Conservation (phyloP, 768 basidiomycete genomes). For the Lactarius vividus region DNA sequence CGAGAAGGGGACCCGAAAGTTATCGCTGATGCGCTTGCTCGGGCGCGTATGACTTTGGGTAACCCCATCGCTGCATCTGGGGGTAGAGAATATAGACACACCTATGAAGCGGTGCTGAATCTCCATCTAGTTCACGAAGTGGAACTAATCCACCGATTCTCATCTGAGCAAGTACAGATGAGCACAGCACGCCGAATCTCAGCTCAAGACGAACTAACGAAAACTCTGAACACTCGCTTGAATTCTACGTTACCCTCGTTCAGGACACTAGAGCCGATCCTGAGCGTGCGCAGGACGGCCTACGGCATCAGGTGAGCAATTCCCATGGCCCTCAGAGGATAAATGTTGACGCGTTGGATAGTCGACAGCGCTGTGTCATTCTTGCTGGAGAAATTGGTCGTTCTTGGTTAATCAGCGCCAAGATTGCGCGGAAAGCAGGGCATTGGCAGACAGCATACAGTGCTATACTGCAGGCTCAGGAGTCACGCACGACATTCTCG, state of each 20-base stretch:
- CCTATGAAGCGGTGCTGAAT: conserved; percentile 82
- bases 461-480: conserved; percentile 86
- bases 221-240: conserved; percentile 60
- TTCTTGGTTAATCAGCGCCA: conserved; percentile 92
- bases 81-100: conserved; percentile 74
- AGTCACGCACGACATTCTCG: conserved; percentile 64
- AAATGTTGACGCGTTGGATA: not conserved
- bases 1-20: conserved; percentile 48
- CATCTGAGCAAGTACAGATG: conserved; percentile 40
- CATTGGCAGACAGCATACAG: conserved; percentile 98
- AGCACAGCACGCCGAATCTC: conserved; percentile 36
- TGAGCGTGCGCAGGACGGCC: conserved; percentile 87
- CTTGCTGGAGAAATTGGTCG: conserved; percentile 50
- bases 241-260: conserved; percentile 83
- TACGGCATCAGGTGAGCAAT: conserved; percentile 53
- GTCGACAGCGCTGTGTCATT: conserved; percentile 13
- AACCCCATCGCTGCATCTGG: conserved; percentile 80
- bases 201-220: conserved; percentile 45
- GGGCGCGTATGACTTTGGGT: conserved; percentile 73
- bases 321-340: not conserved
- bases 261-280: conserved; percentile 79
- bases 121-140: conserved; percentile 87
- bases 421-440: conserved; percentile 92
- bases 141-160: conserved; percentile 56
- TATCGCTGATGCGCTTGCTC: conserved; percentile 51